Conservation (phyloP, 1,284 basidiomycete genomes). For the Puccinia novopanici region DNA sequence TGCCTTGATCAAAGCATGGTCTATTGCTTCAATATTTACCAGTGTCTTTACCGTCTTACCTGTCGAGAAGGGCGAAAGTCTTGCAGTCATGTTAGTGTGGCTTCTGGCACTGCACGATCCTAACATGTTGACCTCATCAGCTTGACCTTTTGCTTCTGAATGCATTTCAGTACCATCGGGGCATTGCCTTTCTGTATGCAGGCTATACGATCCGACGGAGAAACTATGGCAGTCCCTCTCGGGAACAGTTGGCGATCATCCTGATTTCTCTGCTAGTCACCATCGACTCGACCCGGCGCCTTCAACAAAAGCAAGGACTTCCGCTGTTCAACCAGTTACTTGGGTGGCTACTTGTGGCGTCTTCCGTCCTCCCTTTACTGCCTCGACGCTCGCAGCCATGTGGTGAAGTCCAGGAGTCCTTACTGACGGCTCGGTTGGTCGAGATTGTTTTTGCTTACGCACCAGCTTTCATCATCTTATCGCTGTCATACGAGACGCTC, state of each 20-base stretch:
- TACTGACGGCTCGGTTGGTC: conserved; percentile 51
- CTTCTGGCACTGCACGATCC: not conserved
- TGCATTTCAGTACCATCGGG: conserved; percentile 25
- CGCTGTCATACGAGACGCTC: conserved; percentile 77
- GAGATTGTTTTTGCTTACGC: conserved; percentile 65
- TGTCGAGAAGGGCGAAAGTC: conserved; percentile 73
- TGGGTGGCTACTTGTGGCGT: conserved; percentile 67
- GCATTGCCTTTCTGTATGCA: conserved; percentile 19
- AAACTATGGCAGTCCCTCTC: conserved; percentile 23
- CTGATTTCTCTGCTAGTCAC: conserved; percentile 65
- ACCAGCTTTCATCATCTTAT: conserved; percentile 76
- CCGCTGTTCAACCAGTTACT: conserved; percentile 67
- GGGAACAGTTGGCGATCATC: conserved; percentile 61
- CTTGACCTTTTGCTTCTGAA: not conserved
- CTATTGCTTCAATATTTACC: conserved; percentile 64
- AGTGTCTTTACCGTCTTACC: conserved; percentile 72
- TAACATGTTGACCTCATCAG: not conserved
- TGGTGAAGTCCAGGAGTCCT: not conserved
- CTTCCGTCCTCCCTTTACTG: conserved; percentile 41
- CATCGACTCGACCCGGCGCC: conserved; percentile 65
- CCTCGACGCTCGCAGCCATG: conserved; percentile 7
- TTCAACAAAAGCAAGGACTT: conserved; percentile 71
- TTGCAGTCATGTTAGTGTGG: conserved; percentile 66
- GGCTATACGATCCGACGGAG: conserved; percentile 4
- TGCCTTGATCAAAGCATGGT: conserved; percentile 63